phyloP scores from a whole-genome alignment of 805 yeast genomes.

The Candida ovalis region DNA sequence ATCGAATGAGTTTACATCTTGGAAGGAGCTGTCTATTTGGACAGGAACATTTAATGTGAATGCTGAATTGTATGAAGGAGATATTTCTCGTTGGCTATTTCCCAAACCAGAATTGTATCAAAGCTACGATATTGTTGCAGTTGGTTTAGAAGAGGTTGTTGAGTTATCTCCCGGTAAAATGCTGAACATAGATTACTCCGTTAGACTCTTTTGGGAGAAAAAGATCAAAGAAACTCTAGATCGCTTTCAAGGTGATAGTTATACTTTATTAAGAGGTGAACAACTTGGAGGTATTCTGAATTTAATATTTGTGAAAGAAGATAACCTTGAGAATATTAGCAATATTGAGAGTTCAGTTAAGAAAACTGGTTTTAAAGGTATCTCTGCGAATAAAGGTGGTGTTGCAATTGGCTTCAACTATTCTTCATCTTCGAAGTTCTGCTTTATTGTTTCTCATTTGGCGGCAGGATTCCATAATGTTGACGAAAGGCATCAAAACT shows the following conservation, averaged over 20 bases:
- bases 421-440: slow-evolving; percentile 56
- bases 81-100: slow-evolving; percentile 41
- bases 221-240: slow-evolving; percentile 48
- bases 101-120: slow-evolving; percentile 36
- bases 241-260: slow-evolving; percentile 33
- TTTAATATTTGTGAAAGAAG: slow-evolving; percentile 60
- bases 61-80: slow-evolving; percentile 42
- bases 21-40: slow-evolving; percentile 39
- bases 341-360: slow-evolving; percentile 69
- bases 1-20: slow-evolving; percentile 37
- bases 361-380: slow-evolving; percentile 93
- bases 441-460: slow-evolving; percentile 81
- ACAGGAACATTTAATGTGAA: slow-evolving; percentile 55
- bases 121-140: slow-evolving; percentile 65
- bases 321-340: slow-evolving; percentile 48
- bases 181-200: slow-evolving; percentile 67
- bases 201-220: slow-evolving; percentile 61
- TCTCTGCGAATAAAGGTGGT: slow-evolving; percentile 63
- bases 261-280: slow-evolving; percentile 58
- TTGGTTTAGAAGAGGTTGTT: slow-evolving; percentile 88
- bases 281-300: slow-evolving; percentile 84
- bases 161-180: slow-evolving; percentile 82
- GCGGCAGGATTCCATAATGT: slow-evolving; percentile 88
- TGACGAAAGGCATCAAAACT: slow-evolving; percentile 83
- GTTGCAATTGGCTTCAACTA: slow-evolving; percentile 53